These are phyloP conservation scores for Ganoderma lingzhi DNA, from an alignment of 1,284 basidiomycete genomes.

Conservation along the genomic window DNA sequence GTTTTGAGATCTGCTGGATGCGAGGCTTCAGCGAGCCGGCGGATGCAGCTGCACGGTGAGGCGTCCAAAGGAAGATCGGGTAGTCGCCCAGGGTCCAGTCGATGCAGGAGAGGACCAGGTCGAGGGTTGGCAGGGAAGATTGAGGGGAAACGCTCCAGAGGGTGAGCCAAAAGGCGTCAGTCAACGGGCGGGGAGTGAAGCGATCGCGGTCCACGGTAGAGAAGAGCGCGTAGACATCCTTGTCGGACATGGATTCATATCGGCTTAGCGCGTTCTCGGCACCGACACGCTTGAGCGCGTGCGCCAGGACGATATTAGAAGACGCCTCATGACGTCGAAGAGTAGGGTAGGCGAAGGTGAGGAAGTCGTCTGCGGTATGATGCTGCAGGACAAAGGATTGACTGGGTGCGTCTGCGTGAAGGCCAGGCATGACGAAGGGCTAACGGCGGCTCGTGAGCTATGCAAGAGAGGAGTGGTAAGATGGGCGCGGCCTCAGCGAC, in stretches of 20 bases:
- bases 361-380: slow-evolving; percentile 50
- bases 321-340: slow-evolving; percentile 54
- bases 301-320: slow-evolving; percentile 60
- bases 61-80: slow-evolving; percentile 62
- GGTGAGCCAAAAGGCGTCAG: slow-evolving; percentile 56
- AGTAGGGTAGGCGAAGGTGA: slow-evolving; percentile 51
- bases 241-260: slow-evolving; percentile 46
- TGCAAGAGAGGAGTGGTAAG: not conserved
- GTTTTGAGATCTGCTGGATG: slow-evolving; percentile 45
- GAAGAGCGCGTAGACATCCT: slow-evolving; percentile 43
- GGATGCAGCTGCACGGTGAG: slow-evolving; percentile 41
- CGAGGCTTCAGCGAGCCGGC: slow-evolving; percentile 47
- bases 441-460: slow-evolving; percentile 7
- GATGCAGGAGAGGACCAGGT: slow-evolving; percentile 58
- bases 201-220: slow-evolving; percentile 32
- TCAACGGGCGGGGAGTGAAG: slow-evolving; percentile 31
- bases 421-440: slow-evolving; percentile 42
- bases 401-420: slow-evolving; percentile 35
- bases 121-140: slow-evolving; percentile 45
- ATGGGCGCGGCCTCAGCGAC: slow-evolving; percentile 7
- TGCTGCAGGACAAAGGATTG: slow-evolving; percentile 52
- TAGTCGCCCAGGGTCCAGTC: slow-evolving; percentile 52
- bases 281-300: slow-evolving; percentile 54
- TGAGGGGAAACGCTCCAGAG: slow-evolving; percentile 50
- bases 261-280: slow-evolving; percentile 48